Base-by-base conservation (phyloP, 225 moss, liverwort and hornwort species). In the Bryum argenteum region DNA sequence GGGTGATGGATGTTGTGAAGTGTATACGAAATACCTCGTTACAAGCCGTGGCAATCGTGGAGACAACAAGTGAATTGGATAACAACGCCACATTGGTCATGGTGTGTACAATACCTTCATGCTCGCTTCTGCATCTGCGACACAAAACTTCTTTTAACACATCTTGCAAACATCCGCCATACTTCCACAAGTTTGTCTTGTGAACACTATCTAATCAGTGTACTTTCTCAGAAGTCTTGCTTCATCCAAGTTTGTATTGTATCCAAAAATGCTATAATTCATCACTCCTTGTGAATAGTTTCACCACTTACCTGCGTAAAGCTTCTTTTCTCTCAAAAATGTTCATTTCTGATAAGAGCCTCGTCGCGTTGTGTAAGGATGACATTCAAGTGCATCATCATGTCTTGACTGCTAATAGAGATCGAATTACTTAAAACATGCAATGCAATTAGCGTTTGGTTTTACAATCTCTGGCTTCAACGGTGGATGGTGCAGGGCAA, bases 21-120 rank as follows among this genome's bases (percentile, higher is more conserved):
- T 97, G 91, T 63, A 84, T 97, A 83, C 86, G 91, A 14, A 90
- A 87, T 54, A 63, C 59, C 2, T 85, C 89, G 8, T 80, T 93
- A 54, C 87, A 90, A 58, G 96, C 96, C 18, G 96, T 93, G 11
- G 93, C 96, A 66, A 89, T 97, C 21, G 96, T 97, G 65, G 88
- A 97, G 70, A 76, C 85, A 22, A 64, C 63, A 12, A 68, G 55
- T 22, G 82, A 69, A 16, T 55, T 54, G 55, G 84, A 88, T 65
- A 65, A 78, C n/a, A 86, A 90, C 9, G 77, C 75, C 21, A 73
- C 81, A 43, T 79, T 96, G 26, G 72, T 90, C 24, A 78, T 80
- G 78, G 95, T 94, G 28, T 81, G 89, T 74, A 10, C 55, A 6
- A n/a, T 23, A 11, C 22, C 28, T 65, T 54, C 8, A 7, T 44